A percentile compares a stretch with the other conserved stretches of the same genome.
Evolutionary conservation across 768 basidiomycete species (phyloP).

Genomic region (Mycena epipterygia): DNA sequence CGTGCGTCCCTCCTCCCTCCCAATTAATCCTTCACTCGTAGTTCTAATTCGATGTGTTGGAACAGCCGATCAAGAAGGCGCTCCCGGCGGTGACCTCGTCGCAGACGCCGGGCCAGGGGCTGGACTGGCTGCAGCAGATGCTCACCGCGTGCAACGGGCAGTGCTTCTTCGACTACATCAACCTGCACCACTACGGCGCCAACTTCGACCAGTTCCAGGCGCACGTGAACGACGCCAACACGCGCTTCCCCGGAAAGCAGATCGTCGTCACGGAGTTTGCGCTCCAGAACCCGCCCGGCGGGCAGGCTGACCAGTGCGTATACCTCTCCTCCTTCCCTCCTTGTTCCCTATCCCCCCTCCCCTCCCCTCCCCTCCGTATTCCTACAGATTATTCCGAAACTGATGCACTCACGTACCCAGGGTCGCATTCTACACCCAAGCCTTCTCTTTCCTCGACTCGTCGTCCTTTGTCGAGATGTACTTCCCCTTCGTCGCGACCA

Average conservation of each 20-base stretch:
- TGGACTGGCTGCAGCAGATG: conserved; percentile 52
- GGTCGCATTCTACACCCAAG: conserved; percentile 48
- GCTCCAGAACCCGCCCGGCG: conserved; percentile 46
- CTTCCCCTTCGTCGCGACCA: conserved; percentile 52
- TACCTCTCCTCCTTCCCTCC: not conserved
- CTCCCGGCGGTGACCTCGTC: conserved; percentile 54
- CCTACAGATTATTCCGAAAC: not conserved
- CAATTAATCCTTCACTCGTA: not conserved
- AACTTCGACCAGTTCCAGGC: conserved; percentile 44
- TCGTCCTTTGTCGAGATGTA: conserved; percentile 49
- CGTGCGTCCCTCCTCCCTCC: conserved; percentile 35
- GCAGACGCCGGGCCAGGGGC: conserved; percentile 45
- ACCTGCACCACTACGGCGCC: conserved; percentile 42
- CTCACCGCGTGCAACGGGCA: conserved; percentile 49
- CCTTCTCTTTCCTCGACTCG: conserved; percentile 50
- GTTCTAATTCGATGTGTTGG: not conserved
- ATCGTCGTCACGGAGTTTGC: conserved; percentile 52
- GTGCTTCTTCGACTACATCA: conserved; percentile 53
- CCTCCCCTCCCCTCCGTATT: not conserved
- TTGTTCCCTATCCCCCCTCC: conserved; percentile 26
- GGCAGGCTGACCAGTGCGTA: conserved; percentile 47
- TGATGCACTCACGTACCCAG: conserved; percentile 33
- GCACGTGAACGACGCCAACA: conserved; percentile 16
- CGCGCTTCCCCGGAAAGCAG: conserved; percentile 24
- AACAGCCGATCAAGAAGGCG: conserved; percentile 52